Percentiles rank a stretch among this genome's conserved stretches.
Conservation (phyloP, 2,329 filamentous ascomycete species). For the Endoconidiophora polonica region DNA sequence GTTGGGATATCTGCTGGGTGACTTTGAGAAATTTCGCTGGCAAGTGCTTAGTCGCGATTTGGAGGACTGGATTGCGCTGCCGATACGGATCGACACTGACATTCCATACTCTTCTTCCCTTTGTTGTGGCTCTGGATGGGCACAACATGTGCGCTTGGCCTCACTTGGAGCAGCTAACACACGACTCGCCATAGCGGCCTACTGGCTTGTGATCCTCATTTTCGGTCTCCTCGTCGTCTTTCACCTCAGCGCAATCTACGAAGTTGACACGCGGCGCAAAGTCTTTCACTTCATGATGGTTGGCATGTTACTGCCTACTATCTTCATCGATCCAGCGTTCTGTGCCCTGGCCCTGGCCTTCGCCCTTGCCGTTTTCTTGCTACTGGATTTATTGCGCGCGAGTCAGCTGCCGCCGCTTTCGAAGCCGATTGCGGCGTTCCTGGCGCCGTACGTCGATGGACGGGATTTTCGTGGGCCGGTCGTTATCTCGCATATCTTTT, state of each 20-base stretch:
- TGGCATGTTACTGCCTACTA: constrained; percentile 76
- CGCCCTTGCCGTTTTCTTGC: constrained; percentile 66
- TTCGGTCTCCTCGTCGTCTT: constrained; percentile 61
- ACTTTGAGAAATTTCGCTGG: constrained; percentile 54
- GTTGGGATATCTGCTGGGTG: constrained; percentile 72
- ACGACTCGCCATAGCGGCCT: constrained; percentile 57
- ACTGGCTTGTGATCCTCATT: constrained; percentile 55
- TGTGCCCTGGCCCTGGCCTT: constrained; percentile 63
- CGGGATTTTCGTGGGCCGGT: constrained; percentile 85
- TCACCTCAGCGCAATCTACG: constrained; percentile 55
- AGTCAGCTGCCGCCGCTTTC: constrained; percentile 83
- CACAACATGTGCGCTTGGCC: constrained; percentile 45
- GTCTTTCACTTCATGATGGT: constrained; percentile 99
- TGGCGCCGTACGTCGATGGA: constrained; percentile 88
- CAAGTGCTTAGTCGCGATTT: constrained; percentile 52
- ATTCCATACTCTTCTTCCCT: constrained; percentile 3
- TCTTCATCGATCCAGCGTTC: constrained; percentile 74
- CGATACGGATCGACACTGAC: constrained; percentile 23
- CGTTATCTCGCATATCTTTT: constrained; percentile 89
- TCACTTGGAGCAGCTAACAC: constrained; percentile 62
- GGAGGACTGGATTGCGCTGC: constrained; percentile 60
- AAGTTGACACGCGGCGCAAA: constrained; percentile 90
- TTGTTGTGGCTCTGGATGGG: constrained; percentile 38
- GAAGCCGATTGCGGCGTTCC: constrained; percentile 67
- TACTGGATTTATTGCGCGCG: constrained; percentile 78